Evolutionary conservation across 2,329 filamentous ascomycete genomes (phyloP), one percentile per base, ranked within the genome.

Genomic region (Cladorrhinum sp.): DNA sequence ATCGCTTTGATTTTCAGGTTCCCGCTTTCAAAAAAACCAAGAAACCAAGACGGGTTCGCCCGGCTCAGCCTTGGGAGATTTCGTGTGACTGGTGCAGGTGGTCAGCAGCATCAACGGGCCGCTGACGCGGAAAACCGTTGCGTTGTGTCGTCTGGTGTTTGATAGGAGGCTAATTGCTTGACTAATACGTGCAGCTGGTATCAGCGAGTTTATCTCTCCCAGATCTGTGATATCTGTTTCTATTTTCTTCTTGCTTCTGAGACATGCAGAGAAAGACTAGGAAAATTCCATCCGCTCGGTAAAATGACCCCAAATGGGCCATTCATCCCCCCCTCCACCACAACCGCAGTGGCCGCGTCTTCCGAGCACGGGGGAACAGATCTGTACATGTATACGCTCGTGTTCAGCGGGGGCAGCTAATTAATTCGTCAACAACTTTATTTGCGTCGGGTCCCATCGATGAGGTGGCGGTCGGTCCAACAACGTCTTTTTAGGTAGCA

Each of bases 251-350:
- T 16, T 21, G 18, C 16, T 46, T 46, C 18, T 46, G 42, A 46
- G 42, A 46, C 42, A 46, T 46, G 42, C 42, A 46, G 42, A 46
- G 18, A 21, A 46, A 20, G 18, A 18, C n/a, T 28, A 8, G 42
- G n/a, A 18, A 16, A 20, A 21, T 20, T 18, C 52, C 26, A 51
- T 24, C 49, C 18, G 54, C 56, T 62, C 56, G 60, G 60, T 58
- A 61, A 62, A 58, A 51, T 42, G 23, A 18, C 46, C 56, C 52
- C 55, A 48, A 56, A 58, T 20, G 28, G 50, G 59, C 16, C 49
- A 51, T n/a, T 28, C 26, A 42, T 20, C 30, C n/a, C 36, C 16
- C 28, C 42, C 36, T 26, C 46, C 36, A 36, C 39, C 24, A 46
- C 33, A 36, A 36, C 33, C 26, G 26, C 26, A 30, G 26, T 30